A percentile compares a stretch with the other conserved stretches of the same genome.
Evolutionary conservation across 305 asterid genomes (phyloP).

Genomic region (Fraxinus paxiana): DNA sequence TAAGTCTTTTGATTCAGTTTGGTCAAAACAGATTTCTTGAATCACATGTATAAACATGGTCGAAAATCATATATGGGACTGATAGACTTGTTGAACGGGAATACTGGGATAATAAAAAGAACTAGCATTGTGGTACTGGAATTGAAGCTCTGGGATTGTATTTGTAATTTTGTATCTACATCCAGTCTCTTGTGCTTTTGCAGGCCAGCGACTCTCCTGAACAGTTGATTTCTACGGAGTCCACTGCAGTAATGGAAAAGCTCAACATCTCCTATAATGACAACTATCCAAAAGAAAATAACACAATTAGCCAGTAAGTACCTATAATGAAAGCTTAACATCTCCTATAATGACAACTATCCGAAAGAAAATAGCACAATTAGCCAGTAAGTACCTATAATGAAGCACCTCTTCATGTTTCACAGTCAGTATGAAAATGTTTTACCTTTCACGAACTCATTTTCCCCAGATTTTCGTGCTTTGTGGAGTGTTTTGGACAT

Average conservation of each 20-base stretch:
- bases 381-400: neutral
- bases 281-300: neutral
- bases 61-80: neutral
- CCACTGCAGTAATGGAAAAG: neutral
- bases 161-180: neutral
- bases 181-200: neutral
- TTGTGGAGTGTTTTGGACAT: neutral
- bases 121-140: neutral
- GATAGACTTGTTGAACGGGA: neutral
- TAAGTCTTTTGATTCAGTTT: neutral
- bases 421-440: neutral
- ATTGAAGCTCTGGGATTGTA: neutral
- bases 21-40: neutral
- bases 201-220: neutral
- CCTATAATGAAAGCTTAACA: neutral
- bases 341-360: neutral
- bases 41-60: neutral
- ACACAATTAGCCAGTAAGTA: neutral
- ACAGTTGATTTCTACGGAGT: neutral
- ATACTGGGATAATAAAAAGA: neutral
- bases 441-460: neutral
- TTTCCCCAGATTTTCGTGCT: neutral
- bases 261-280: neutral
- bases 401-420: neutral
- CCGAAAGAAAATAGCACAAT: neutral